phyloP scores from a whole-genome alignment of 2,329 filamentous ascomycete species.

The Beauveria sp. region DNA sequence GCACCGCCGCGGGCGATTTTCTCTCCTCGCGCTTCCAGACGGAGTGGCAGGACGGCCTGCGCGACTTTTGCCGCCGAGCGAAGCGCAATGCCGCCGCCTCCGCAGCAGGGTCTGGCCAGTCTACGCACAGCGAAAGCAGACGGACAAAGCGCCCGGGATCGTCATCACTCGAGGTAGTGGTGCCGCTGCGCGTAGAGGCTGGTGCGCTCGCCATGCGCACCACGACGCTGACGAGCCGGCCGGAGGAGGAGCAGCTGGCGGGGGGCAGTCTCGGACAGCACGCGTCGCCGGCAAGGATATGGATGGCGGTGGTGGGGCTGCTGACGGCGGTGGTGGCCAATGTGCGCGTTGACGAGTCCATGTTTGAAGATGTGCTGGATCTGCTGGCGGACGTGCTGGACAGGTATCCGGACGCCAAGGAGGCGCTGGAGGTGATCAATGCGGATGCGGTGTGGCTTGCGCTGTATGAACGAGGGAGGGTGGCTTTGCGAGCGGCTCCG shows the following conservation, averaged over 20 bases:
- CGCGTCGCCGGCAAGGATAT: slow-evolving; percentile 53
- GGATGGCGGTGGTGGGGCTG: slow-evolving; percentile 53
- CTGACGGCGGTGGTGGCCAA: slow-evolving; percentile 53
- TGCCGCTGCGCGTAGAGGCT: slow-evolving; percentile 24
- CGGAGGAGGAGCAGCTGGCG: neutral
- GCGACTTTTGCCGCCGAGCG: slow-evolving; percentile 38
- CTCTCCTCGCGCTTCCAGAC: slow-evolving; percentile 66
- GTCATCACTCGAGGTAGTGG: slow-evolving; percentile 18
- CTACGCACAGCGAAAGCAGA: slow-evolving; percentile 11
- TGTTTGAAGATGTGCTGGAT: slow-evolving; percentile 64
- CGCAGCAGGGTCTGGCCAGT: neutral
- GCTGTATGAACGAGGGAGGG: slow-evolving; percentile 39
- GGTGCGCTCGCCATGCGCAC: neutral
- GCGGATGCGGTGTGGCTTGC: slow-evolving; percentile 71
- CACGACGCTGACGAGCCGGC: neutral
- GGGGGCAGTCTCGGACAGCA: slow-evolving; percentile 46
- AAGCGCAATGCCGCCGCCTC: slow-evolving; percentile 30
- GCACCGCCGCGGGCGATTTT: slow-evolving; percentile 70
- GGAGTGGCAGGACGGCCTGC: slow-evolving; percentile 57
- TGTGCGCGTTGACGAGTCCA: slow-evolving; percentile 57
- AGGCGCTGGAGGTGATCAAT: slow-evolving; percentile 57
- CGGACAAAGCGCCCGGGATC: slow-evolving; percentile 9
- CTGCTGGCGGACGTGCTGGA: slow-evolving; percentile 47
- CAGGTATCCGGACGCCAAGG: slow-evolving; percentile 38
- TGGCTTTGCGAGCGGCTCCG: slow-evolving; percentile 30